These are phyloP conservation scores for Nemania diffusa DNA, from an alignment of 2,329 filamentous ascomycete genomes.

Conservation along the genomic window DNA sequence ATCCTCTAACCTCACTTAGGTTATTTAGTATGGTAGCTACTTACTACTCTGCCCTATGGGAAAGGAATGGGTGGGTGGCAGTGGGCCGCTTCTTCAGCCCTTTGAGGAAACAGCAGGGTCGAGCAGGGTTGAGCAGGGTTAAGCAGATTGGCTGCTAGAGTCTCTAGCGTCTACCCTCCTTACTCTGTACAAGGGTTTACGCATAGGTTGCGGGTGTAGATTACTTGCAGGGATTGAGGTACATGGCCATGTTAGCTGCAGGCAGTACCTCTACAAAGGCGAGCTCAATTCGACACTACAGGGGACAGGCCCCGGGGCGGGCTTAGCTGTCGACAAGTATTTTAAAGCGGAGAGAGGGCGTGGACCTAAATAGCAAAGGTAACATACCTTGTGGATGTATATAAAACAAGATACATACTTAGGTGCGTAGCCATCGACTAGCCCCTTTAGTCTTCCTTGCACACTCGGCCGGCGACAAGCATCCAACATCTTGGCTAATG, in stretches of 20 bases:
- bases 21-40: constrained; percentile 1
- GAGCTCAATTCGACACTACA: constrained; percentile 13
- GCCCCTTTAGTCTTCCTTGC: constrained; percentile 3
- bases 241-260: constrained; percentile 30
- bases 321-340: constrained; percentile 26
- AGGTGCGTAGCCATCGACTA: constrained; percentile 19
- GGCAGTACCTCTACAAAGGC: constrained; percentile 31
- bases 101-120: constrained; percentile 26
- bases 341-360: constrained; percentile 23
- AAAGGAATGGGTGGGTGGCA: constrained; percentile 22
- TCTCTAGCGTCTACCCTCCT: constrained; percentile 19
- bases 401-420: background rate
- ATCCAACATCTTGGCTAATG: constrained; percentile 18
- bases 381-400: background rate
- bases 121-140: constrained; percentile 22
- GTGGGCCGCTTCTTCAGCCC: constrained; percentile 35
- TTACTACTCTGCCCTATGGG: constrained; percentile 36
- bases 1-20: background rate
- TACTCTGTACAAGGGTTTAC: constrained; percentile 26
- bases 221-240: constrained; percentile 35
- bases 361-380: constrained; percentile 12
- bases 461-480: constrained; percentile 9
- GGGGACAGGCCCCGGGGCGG: background rate
- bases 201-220: constrained; percentile 29
- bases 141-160: constrained; percentile 27